Base-by-base conservation (phyloP, 116 monocot genomes). In the Thalassia testudinum region DNA sequence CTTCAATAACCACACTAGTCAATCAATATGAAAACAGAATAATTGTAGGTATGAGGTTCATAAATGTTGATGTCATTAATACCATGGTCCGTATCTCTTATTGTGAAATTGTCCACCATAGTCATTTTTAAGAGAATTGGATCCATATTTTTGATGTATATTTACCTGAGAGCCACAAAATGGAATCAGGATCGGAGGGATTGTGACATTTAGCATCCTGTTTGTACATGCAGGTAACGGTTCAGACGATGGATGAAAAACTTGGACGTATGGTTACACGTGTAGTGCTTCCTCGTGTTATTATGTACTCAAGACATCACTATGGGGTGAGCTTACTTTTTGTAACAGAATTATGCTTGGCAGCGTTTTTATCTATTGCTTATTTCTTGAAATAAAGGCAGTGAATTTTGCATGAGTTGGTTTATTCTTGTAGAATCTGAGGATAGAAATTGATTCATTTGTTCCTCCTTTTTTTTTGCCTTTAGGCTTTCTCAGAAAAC, bases 261-360 rank as follows among this genome's bases (percentile, higher is more conserved):
- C 85, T 97, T 63, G 95, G 95, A 38, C 72, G 95, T n/a, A 66
- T 74, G 59, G 89, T 82, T 21, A 97, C 79, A 13, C 78, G 88
- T 47, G 81, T 97, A 24, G 77, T 97, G 42, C 95, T 97, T 64
- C 95, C 95, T 25, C 84, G 88, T 44, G 95, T 97, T 56, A 67
- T 97, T 53, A 97, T 97, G 88, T 75, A 79, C 62, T 78, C 95
- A 43, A 88, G 95, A 58, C 75, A 88, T 68, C 95, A 97, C 57
- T 97, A 85, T 66, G 85, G 89, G 22, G 90, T 90, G 65, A 73
- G 78, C 52, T 62, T 12, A 50, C 49, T 26, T 27, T 44, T 10
- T 12, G 26, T 13, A 59, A 11, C 26, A 0, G 15, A n/a, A 15
- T 45, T 45, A 45, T 10, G 37, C 0, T 56, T 37, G 4, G 19